Percentiles rank a stretch among this genome's conserved stretches.
phyloP scores from a whole-genome alignment of 768 basidiomycete species.

The Daedaleopsis sinensis region DNA sequence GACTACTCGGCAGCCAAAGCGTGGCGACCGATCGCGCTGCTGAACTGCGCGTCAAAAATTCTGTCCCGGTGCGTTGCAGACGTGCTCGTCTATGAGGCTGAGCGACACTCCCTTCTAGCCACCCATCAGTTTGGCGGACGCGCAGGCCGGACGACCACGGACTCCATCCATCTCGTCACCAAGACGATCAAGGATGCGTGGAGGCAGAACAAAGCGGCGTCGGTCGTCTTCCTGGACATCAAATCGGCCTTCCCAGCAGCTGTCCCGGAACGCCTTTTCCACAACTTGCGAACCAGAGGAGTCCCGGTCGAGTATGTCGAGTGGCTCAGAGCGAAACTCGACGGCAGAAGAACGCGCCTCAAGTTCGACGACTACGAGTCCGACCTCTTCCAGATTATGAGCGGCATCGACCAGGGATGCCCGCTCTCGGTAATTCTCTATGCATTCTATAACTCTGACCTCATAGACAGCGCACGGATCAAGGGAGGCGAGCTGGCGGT shows the following conservation, averaged over 20 bases:
- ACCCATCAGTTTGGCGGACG: conserved; percentile 26
- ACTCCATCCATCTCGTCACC: conserved; percentile 28
- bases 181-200: conserved; percentile 25
- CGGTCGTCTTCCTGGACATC: conserved; percentile 33
- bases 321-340: conserved; percentile 19
- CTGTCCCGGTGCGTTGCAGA: conserved; percentile 24
- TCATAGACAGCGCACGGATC: neutral
- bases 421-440: neutral
- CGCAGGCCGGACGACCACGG: conserved; percentile 16
- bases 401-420: conserved; percentile 31
- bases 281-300: conserved; percentile 5
- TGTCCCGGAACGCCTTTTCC: neutral
- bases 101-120: conserved; percentile 13
- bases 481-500: conserved; percentile 14
- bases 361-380: too few relatives aligned
- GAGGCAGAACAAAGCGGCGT: conserved; percentile 29
- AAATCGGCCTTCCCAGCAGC: conserved; percentile 36
- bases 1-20: conserved; percentile 36
- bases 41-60: conserved; percentile 25
- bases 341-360: conserved; percentile 12
- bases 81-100: conserved; percentile 1
- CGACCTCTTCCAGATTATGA: conserved; percentile 18
- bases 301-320: conserved; percentile 16
- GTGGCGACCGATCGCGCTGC: conserved; percentile 38
- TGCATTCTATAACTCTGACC: neutral